Conservation (phyloP, 306 rosid genomes). For the Ochetophila trinervis region DNA sequence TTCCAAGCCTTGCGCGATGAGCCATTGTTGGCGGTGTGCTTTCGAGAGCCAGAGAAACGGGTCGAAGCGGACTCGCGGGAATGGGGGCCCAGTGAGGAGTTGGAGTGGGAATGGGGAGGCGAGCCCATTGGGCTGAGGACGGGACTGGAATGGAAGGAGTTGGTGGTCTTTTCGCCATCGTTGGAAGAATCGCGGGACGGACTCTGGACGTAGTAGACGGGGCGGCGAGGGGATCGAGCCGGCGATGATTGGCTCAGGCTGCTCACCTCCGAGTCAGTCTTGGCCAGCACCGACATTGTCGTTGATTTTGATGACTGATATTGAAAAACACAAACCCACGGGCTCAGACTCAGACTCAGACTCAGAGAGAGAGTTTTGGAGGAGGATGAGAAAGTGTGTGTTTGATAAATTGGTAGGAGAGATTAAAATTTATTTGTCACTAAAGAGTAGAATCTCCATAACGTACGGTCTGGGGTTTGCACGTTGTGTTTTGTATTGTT, state of each 20-base stretch:
- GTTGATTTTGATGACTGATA: not conserved
- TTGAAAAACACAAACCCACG: no score
- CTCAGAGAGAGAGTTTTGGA: no score
- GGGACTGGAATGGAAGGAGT: slow-evolving; percentile 79
- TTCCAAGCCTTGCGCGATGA: slow-evolving; percentile 43
- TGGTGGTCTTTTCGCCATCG: slow-evolving; percentile 86
- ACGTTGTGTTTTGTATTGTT: slow-evolving; percentile 29
- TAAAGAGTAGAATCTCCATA: slow-evolving; percentile 18
- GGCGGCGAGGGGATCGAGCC: slow-evolving; percentile 55
- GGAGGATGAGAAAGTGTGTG: not conserved
- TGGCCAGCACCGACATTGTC: slow-evolving; percentile 45
- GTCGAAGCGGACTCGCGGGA: slow-evolving; percentile 93
- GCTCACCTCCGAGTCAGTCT: slow-evolving; percentile 91
- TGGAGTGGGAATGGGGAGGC: slow-evolving; percentile 90
- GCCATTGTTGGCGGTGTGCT: slow-evolving; percentile 28
- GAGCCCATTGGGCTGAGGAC: slow-evolving; percentile 83
- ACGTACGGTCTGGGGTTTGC: slow-evolving; percentile 43
- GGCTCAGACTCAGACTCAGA: no score
- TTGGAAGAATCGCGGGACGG: slow-evolving; percentile 86
- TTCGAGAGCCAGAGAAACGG: slow-evolving; percentile 63
- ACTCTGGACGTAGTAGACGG: slow-evolving; percentile 78
- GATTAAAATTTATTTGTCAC: not conserved
- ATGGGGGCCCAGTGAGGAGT: slow-evolving; percentile 80
- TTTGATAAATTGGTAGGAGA: not conserved
- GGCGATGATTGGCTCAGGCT: slow-evolving; percentile 81